phyloP scores from a whole-genome alignment of 164 flowering plant species.

The Tetracentron sinense region DNA sequence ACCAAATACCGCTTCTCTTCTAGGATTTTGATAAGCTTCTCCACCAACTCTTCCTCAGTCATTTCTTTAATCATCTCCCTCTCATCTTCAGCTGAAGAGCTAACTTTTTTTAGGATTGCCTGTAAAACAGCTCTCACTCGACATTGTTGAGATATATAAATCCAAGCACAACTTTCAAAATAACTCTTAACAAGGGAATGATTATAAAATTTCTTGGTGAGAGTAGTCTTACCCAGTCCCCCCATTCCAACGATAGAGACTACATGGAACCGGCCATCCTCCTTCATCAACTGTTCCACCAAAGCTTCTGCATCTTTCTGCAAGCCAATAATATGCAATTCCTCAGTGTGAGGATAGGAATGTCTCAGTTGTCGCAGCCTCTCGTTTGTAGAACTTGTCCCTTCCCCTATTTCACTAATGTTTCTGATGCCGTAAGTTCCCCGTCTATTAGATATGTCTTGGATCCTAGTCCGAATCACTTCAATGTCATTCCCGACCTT shows the following conservation, averaged over 20 bases:
- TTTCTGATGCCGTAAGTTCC: neutral
- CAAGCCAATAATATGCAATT: slow-evolving; percentile 7
- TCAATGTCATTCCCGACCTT: neutral
- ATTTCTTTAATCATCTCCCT: neutral
- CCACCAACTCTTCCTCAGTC: neutral
- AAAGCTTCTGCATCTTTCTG: neutral
- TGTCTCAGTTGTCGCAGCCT: neutral
- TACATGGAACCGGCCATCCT: neutral
- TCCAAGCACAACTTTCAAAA: slow-evolving; percentile 16
- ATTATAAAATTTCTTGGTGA: slow-evolving; percentile 13
- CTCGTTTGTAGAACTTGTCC: neutral
- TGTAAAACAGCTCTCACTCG: neutral
- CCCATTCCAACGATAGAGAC: slow-evolving; percentile 16
- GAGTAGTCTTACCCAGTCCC: slow-evolving; percentile 22
- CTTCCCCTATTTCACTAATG: neutral
- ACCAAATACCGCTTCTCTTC: slow-evolving; percentile 14
- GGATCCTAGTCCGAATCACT: neutral
- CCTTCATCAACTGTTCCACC: neutral
- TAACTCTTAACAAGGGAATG: neutral
- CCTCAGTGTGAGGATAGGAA: neutral
- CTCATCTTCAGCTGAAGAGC: neutral
- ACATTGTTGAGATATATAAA: slow-evolving; percentile 9
- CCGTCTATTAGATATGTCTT: neutral
- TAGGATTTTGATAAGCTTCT: neutral
- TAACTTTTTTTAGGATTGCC: slow-evolving; percentile 1